Evolutionary conservation across 306 rosid species (phyloP), one percentile per base, ranked within the genome.

Genomic region (Rosa lucieae): DNA sequence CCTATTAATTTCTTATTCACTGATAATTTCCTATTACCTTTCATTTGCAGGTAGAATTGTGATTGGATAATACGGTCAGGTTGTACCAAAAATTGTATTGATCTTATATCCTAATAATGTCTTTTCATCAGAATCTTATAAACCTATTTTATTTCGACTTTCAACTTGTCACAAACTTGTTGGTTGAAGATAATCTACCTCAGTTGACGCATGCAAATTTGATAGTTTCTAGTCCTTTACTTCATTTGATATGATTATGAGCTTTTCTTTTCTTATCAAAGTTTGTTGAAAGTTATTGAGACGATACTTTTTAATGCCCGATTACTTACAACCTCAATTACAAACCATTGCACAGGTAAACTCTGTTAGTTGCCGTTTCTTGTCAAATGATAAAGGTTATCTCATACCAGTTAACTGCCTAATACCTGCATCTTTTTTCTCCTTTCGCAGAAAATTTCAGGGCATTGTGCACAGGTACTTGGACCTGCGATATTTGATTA

Each of bases 401-500:
- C 70, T 73, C 46, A 29, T 77, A 39, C 21, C n/a, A 18, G 76
- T 56, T 79, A 70, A 70, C 23, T 71, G 70, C 68, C 87, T 86
- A 80, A 83, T 29, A 40, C 32, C 59, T 26, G 72, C 2, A 12
- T 44, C 6, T 76, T 29, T 63, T 77, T 69, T 52, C 65, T 21
- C 14, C 65, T 6, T 79, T 44, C 82, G 86, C 92, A 92, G 93
- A 92, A 83, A 92, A 90, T 77, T 88, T 90, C 76, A 86, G 96
- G 89, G 92, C 92, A 46, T 86, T 92, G 81, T 92, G 96, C 89
- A 90, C 96, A 92, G 97, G 97, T 92, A 88, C 6, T 76, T 66
- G 48, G 67, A 63, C 6, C 61, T 76, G 11, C 47, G 0, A 11
- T 76, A 26, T 35, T 75, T 63, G 23, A 1, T 61, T 23, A 18